Base-by-base conservation (phyloP, 2,329 filamentous ascomycete genomes). In the Paecilomyces sp. region DNA sequence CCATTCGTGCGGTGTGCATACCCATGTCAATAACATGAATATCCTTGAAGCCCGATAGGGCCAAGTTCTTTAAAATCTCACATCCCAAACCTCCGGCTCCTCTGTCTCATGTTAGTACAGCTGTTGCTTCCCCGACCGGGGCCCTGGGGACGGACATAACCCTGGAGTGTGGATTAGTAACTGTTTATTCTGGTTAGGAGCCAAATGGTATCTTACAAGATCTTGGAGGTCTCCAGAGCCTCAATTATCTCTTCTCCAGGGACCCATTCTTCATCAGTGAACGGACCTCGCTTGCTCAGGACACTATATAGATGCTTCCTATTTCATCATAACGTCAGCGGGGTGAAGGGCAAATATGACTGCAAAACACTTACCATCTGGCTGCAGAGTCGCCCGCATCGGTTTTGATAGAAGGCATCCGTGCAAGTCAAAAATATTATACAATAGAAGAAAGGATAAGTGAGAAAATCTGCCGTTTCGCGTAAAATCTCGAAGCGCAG, bases 21-120 rank as follows among this genome's bases (percentile, higher is more conserved):
- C 89, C 91, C 94, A 99, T 99, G 77, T 99, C 94, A 68, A 99
- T 97, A 61, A 99, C 94, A 79, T 99, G 92, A 66, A 99, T 97
- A 70, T 96, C 86, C 75, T 90, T 95, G 80, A 99, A 99, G 30
- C 92, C 92, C 1, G 93, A 97, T 57, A 99, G 83, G 51, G 94
- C 94, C 34, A 99, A 83, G 70, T 99, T 91, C 80, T 99, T 99
- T 57, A 99, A 80, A 53, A 99, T 96, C 74, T 99, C 94, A 69
- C 94, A 99, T 65, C 94, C 94, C 61, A 99, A 77, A 11, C 94
- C 94, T 63, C 94, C 94, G 61, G 94, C 94, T 60, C 94, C 94
- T 66, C 92, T 97, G 57, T 13, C 69, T 25, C 66, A 63, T 41
- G 66, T 77, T 66, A 75, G 41, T 47, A 71, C 51, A 68, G 12